Conservation (phyloP, 2,329 filamentous ascomycete species). For the Cercospora sesami region DNA sequence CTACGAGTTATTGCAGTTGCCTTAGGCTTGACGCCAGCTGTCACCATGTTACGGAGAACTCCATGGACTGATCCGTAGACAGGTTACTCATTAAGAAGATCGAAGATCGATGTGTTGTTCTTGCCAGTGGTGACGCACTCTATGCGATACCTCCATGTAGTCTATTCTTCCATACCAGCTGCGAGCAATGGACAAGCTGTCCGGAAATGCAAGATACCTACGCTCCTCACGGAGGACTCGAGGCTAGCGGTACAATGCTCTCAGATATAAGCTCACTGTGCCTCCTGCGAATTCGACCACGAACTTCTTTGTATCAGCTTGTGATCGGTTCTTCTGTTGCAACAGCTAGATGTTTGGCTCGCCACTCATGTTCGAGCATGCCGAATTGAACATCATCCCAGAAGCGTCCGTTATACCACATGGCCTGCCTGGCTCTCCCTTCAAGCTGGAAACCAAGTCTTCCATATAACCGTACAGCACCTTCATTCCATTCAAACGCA, state of each 20-base stretch:
- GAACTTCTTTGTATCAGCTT: no score
- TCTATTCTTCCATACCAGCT: not conserved
- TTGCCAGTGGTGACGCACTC: not conserved
- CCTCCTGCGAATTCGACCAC: no score
- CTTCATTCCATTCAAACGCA: conserved; percentile 48
- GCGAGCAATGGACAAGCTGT: no score
- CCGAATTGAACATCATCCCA: conserved; percentile 33
- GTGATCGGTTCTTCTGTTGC: no score
- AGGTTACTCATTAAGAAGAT: not conserved
- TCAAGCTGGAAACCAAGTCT: conserved; percentile 51
- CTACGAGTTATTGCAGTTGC: not conserved
- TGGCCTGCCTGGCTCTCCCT: conserved; percentile 45
- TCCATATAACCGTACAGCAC: conserved; percentile 48
- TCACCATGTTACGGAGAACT: not conserved
- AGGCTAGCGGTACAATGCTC: no score
- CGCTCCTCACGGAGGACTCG: no score
- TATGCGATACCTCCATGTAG: not conserved
- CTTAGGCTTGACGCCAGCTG: not conserved
- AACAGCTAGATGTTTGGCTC: not conserved
- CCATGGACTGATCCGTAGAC: not conserved
- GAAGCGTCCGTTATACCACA: conserved; percentile 48
- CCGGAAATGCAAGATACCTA: no score
- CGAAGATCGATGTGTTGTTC: not conserved
- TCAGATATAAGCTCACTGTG: no score
- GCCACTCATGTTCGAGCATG: conserved; percentile 10